These are phyloP conservation scores for Monosporascus cannonballus DNA, from an alignment of 2,329 filamentous ascomycete genomes.

Conservation along the genomic window DNA sequence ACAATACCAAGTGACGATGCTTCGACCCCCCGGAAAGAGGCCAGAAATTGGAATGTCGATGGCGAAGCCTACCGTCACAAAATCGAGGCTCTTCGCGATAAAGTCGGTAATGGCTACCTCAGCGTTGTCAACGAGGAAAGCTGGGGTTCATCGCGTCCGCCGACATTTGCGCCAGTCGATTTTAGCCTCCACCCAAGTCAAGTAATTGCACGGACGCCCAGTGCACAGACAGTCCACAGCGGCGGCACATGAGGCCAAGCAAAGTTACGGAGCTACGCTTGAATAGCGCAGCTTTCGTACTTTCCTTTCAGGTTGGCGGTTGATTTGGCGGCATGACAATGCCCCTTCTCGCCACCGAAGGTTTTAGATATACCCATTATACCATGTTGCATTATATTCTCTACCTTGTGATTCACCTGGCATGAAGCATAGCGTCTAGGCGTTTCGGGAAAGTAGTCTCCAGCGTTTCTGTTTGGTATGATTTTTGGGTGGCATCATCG, in stretches of 20 bases:
- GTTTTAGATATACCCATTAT: constrained; percentile 13
- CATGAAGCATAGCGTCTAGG: constrained; percentile 28
- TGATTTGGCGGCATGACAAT: constrained; percentile 9
- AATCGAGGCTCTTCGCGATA: constrained; percentile 77
- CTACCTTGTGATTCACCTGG: constrained; percentile 17
- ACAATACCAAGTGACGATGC: constrained; percentile 25
- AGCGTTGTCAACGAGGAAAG: constrained; percentile 76
- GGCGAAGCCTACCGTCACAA: constrained; percentile 82
- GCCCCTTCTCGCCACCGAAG: constrained; percentile 6
- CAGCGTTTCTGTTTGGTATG: background rate
- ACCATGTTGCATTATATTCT: constrained; percentile 17
- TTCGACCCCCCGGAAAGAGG: constrained; percentile 32
- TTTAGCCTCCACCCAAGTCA: constrained; percentile 33
- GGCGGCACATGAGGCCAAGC: constrained; percentile 44
- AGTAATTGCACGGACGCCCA: constrained; percentile 30
- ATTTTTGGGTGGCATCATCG: background rate
- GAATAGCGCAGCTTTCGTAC: constrained; percentile 7
- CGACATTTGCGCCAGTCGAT: constrained; percentile 32
- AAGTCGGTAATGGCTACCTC: constrained; percentile 83
- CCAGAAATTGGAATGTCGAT: constrained; percentile 57
- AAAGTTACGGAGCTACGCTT: constrained; percentile 1
- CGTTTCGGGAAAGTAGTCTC: constrained; percentile 12
- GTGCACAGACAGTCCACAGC: constrained; percentile 45
- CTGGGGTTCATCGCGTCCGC: constrained; percentile 43
- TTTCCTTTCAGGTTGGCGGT: constrained; percentile 3